Conservation (phyloP, 2,329 filamentous ascomycete genomes). For the Cladophialophora psammophila region DNA sequence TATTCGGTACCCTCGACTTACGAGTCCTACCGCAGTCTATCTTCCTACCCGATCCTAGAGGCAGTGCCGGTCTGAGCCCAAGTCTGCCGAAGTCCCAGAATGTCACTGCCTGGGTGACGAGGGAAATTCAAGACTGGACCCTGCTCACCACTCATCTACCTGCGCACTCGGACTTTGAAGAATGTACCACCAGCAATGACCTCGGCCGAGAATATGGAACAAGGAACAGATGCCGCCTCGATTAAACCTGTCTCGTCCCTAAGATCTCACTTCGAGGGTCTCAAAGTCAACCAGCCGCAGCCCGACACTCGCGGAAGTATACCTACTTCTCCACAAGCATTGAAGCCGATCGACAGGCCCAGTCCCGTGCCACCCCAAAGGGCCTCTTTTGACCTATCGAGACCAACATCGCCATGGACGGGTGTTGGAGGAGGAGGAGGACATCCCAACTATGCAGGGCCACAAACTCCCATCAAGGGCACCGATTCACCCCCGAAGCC, state of each 20-base stretch:
- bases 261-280: conserved; percentile 57
- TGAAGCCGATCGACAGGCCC: conserved; percentile 44
- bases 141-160: background rate
- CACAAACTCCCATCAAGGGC: conserved; percentile 41
- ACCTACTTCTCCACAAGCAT: conserved; percentile 44
- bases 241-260: conserved; percentile 57
- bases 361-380: conserved; percentile 44
- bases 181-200: conserved; percentile 21
- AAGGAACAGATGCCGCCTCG: conserved; percentile 35
- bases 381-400: conserved; percentile 53
- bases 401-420: conserved; percentile 50
- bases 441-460: conserved; percentile 37
- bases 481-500: conserved; percentile 62
- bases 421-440: conserved; percentile 40
- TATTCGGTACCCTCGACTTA: background rate
- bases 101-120: conserved; percentile 22
- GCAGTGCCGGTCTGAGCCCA: background rate
- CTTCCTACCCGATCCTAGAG: background rate
- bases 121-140: background rate
- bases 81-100: background rate
- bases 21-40: background rate
- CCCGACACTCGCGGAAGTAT: conserved; percentile 26
- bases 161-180: background rate
- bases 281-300: conserved; percentile 45
- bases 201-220: conserved; percentile 35